Base-by-base conservation (phyloP, 2,329 filamentous ascomycete genomes). In the Neonectria hederae region DNA sequence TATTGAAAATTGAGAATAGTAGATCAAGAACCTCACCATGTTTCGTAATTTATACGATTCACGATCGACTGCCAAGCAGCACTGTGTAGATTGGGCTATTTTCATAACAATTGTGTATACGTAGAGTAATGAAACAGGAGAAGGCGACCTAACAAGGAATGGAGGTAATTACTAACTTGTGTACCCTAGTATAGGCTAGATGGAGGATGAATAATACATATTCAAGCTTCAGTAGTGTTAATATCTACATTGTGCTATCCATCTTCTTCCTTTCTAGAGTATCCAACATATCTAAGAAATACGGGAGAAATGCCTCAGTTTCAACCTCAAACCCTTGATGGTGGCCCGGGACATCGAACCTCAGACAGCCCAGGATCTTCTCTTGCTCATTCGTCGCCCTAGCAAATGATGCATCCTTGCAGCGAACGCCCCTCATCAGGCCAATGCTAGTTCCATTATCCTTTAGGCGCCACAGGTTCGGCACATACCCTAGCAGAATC, bases 271-370 rank as follows among this genome's bases (percentile, higher is more conserved):
- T 53, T 22, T 24, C 49, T n/a, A 53, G 32, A 8, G 11, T 21
- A 21, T 38, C 30, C 14, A 53, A n/a, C 28, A 53, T 32, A 14
- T 53, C 19, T 3, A 53, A 53, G 28, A 53, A 38, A 35, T 24
- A 35, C 9, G 49, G 49, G 19, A 53, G n/a, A 9, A 53, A 53
- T 8, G 10, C 49, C 13, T 22, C 8, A 17, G 30, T 53, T 13
- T 53, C 49, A 21, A 53, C 49, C 19, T 53, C 49, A 17, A 53
- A 53, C n/a, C 49, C 49, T 7, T 53, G 49, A 14, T 53, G 49
- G n/a, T 53, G 49, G 11, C 49, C 49, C 19, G 49, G 30, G n/a
- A 53, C 49, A 7, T 14, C 26, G 5, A 52, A 30, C 14, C 26
- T 21, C 21, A n/a, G 49, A 8, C 49, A 52, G 9, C 28, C 49